Evolutionary conservation across 805 yeast species (phyloP).

Genomic region (Cyberlindnera mycetangii): DNA sequence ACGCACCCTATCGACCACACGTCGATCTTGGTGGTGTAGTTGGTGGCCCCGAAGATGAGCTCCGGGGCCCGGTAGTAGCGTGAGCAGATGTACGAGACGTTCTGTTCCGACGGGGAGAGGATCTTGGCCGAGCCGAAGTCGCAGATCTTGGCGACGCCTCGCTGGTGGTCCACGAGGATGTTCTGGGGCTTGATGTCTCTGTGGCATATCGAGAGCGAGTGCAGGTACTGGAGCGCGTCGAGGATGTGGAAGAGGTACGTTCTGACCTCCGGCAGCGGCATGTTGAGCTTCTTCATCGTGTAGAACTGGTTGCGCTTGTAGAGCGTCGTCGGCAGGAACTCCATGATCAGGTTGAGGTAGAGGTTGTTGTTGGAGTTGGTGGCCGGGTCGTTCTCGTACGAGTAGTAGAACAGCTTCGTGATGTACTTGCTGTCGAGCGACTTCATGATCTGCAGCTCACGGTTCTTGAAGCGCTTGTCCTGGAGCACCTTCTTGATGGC

Average conservation of each 20-base stretch:
- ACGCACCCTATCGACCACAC: conserved; percentile 98
- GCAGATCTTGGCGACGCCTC: conserved; percentile 85
- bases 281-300: conserved; percentile 64
- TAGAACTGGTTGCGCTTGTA: conserved; percentile 88
- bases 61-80: conserved; percentile 98
- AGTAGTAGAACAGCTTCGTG: conserved; percentile 83
- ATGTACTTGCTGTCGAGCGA: conserved; percentile 81
- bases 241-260: conserved; percentile 75
- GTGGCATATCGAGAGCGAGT: conserved; percentile 79
- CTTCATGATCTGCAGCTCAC: conserved; percentile 96
- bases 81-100: conserved; percentile 94
- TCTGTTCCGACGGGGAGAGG: conserved; percentile 85
- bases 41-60: conserved; percentile 93
- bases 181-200: conserved; percentile 92
- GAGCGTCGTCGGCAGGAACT: conserved; percentile 93
- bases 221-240: conserved; percentile 78
- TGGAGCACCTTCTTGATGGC: conserved; percentile 97
- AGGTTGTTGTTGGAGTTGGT: conserved; percentile 50
- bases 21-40: conserved; percentile 94
- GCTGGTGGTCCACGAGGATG: conserved; percentile 78
- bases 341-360: conserved; percentile 85
- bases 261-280: conserved; percentile 90
- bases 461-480: conserved; percentile 88
- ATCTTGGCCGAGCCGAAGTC: conserved; percentile 97
- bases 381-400: conserved; percentile 64